phyloP scores from a whole-genome alignment of 2,329 filamentous ascomycete genomes.

The Rhinocladiella mackenziei region DNA sequence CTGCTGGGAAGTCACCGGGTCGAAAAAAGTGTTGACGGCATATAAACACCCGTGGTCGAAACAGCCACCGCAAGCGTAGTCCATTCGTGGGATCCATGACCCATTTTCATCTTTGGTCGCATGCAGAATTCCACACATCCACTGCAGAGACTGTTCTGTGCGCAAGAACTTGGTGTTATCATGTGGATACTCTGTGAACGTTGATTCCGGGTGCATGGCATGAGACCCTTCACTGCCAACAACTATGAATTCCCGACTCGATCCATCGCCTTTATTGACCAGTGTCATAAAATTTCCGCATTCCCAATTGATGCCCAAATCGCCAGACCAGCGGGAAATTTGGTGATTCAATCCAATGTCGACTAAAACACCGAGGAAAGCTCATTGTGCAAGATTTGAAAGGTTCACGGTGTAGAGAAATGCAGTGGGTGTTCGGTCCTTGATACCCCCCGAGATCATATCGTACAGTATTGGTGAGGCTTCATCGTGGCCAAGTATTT shows the following conservation, averaged over 20 bases:
- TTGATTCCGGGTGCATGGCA: no score
- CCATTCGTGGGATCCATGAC: conserved; percentile 30
- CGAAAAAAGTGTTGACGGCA: conserved; percentile 49
- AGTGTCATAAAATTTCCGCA: conserved; percentile 47
- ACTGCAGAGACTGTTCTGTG: conserved; percentile 37
- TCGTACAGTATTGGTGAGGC: conserved; percentile 41
- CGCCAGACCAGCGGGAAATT: conserved; percentile 47
- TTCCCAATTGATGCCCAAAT: conserved; percentile 52
- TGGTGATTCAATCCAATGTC: conserved; percentile 40
- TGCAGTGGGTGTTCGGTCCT: conserved; percentile 40
- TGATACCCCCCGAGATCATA: conserved; percentile 48
- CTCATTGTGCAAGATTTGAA: conserved; percentile 43
- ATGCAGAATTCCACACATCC: conserved; percentile 40
- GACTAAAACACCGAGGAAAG: conserved; percentile 44
- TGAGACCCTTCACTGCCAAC: conserved; percentile 45
- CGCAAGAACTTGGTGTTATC: no score
- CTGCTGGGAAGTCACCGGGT: conserved; percentile 40
- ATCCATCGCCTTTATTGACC: conserved; percentile 32
- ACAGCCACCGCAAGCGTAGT: conserved; percentile 43
- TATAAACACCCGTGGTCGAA: conserved; percentile 50
- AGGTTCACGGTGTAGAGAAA: conserved; percentile 47
- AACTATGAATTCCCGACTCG: conserved; percentile 41
- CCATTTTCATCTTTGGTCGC: background rate
- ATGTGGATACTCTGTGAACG: no score
- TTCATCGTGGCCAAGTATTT: conserved; percentile 5